Evolutionary conservation across 208 protist genomes (phyloP).

Genomic region (Leishmania martiniquensis): DNA sequence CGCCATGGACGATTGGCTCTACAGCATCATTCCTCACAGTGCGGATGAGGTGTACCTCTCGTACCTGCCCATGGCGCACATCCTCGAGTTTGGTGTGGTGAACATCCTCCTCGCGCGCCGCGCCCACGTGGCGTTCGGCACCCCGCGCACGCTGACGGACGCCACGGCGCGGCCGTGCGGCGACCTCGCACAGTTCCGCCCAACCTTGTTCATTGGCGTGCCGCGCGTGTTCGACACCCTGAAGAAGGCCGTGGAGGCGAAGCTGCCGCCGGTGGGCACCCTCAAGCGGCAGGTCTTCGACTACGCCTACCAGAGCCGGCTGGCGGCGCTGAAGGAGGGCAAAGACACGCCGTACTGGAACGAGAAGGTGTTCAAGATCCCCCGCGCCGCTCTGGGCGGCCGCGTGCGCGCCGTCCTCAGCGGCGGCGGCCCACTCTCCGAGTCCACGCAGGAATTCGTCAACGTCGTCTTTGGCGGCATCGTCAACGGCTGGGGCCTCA

Average conservation of each 20-base stretch:
- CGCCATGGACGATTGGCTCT: conserved; percentile 55
- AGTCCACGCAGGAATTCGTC: conserved; percentile 81
- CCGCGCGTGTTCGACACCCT: conserved; percentile 91
- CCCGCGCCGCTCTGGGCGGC: conserved; percentile 66
- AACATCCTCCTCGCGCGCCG: conserved; percentile 57
- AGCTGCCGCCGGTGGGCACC: conserved; percentile 57
- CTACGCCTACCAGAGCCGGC: conserved; percentile 55
- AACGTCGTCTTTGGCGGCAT: conserved; percentile 77
- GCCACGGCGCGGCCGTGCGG: conserved; percentile 72
- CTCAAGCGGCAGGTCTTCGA: conserved; percentile 80
- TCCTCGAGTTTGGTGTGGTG: conserved; percentile 89
- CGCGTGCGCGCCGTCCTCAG: conserved; percentile 55
- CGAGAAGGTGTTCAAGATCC: conserved; percentile 65
- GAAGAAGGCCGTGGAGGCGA: conserved; percentile 66
- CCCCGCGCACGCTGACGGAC: conserved; percentile 74
- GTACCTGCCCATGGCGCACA: conserved; percentile 94
- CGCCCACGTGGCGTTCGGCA: conserved; percentile 62
- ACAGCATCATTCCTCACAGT: conserved; percentile 15
- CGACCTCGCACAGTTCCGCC: conserved; percentile 79
- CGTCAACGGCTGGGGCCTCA: conserved; percentile 88
- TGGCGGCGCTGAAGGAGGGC: conserved; percentile 59
- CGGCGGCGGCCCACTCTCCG: conserved; percentile 78
- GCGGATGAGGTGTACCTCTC: conserved; percentile 72
- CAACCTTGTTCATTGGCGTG: conserved; percentile 67
- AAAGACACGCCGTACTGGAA: conserved; percentile 88